These are phyloP conservation scores for Phaeolepiota aurea DNA, from an alignment of 768 basidiomycete genomes.

Conservation along the genomic window DNA sequence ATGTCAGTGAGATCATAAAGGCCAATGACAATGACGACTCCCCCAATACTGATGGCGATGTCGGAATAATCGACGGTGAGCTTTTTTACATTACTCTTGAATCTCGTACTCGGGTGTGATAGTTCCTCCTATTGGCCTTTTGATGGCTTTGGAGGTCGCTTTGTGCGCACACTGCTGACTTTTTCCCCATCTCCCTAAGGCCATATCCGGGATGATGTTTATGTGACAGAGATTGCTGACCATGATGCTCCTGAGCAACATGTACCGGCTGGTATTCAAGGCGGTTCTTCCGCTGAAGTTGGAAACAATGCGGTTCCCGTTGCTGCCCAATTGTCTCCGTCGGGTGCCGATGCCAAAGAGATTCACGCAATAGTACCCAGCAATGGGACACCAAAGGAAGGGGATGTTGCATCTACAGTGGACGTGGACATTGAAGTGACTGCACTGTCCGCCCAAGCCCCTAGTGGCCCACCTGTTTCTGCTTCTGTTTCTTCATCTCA, in stretches of 20 bases:
- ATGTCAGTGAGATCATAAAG: conserved; percentile 32
- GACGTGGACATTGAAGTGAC: not conserved
- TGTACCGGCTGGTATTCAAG: conserved; percentile 17
- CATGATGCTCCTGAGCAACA: conserved; percentile 17
- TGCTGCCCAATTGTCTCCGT: not conserved
- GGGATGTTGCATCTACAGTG: conserved; percentile 1
- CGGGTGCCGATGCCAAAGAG: not conserved
- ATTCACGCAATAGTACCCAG: not conserved
- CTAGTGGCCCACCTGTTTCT: conserved; percentile 9
- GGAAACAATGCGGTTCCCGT: conserved; percentile 6
- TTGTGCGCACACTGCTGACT: conserved; percentile 56
- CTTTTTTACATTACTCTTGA: conserved; percentile 24
- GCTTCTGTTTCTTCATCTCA: conserved; percentile 23
- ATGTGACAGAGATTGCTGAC: conserved; percentile 29
- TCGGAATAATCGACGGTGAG: conserved; percentile 44
- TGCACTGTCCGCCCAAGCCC: conserved; percentile 1
- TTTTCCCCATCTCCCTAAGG: conserved; percentile 29
- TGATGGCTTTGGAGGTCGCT: conserved; percentile 31
- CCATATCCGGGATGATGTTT: conserved; percentile 29
- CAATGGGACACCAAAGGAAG: not conserved
- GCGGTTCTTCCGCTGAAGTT: conserved; percentile 6
- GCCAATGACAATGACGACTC: conserved; percentile 24
- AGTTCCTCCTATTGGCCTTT: conserved; percentile 25
- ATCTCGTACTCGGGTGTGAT: conserved; percentile 36
- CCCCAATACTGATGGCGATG: conserved; percentile 21